Percentiles rank a stretch among this genome's conserved stretches.
Evolutionary conservation across 2,329 filamentous ascomycete genomes (phyloP).

Genomic region (Dothidotthia symphoricarpi): DNA sequence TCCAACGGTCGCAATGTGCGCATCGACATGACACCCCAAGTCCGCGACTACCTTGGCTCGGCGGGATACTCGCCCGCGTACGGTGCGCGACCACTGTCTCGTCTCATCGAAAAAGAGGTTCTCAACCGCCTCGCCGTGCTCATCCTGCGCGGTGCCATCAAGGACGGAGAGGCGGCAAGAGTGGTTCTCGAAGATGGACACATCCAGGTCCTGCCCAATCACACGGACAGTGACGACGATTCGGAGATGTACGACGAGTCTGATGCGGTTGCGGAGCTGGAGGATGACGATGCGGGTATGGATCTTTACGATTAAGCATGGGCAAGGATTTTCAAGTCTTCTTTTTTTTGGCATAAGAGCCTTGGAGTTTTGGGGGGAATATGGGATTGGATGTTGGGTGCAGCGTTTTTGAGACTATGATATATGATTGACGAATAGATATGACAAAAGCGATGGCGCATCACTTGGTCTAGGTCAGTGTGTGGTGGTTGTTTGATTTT

Average conservation of each 20-base stretch:
- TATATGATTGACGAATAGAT: conserved; percentile 2
- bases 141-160: conserved; percentile 79
- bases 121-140: conserved; percentile 90
- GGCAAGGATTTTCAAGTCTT: not conserved
- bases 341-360: conserved; percentile 12
- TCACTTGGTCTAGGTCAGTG: no score
- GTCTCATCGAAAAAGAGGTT: conserved; percentile 95
- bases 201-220: conserved; percentile 80
- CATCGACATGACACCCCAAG: conserved; percentile 80
- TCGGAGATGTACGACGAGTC: conserved; percentile 73
- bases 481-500: no score
- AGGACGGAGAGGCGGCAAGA: conserved; percentile 78
- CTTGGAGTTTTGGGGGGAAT: conserved; percentile 7
- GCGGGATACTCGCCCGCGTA: conserved; percentile 95
- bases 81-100: conserved; percentile 81
- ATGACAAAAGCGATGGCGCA: no score
- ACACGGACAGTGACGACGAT: conserved; percentile 67
- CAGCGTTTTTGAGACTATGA: conserved; percentile 1
- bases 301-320: conserved; percentile 63
- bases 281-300: conserved; percentile 55
- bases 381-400: not conserved
- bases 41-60: conserved; percentile 87
- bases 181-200: conserved; percentile 78
- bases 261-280: conserved; percentile 69
- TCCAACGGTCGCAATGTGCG: conserved; percentile 79